These are phyloP conservation scores for Omphalea diandra DNA, from an alignment of 441 rosid genomes.

Conservation along the genomic window DNA sequence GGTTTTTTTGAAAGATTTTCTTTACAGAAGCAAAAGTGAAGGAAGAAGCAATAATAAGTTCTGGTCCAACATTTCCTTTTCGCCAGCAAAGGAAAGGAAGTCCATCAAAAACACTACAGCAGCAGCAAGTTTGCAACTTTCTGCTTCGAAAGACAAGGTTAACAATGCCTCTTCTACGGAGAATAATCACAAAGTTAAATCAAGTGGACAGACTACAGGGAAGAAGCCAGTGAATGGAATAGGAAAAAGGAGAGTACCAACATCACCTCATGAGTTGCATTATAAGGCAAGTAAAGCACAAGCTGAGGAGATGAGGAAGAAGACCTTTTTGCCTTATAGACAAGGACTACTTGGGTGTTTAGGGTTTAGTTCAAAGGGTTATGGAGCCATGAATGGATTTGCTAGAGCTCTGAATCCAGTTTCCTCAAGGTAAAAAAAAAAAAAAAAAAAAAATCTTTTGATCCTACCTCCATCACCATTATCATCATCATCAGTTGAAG, in stretches of 20 bases:
- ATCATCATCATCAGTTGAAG: neutral
- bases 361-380: slow-evolving; percentile 94
- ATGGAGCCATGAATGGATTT: slow-evolving; percentile 87
- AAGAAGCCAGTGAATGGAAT: slow-evolving; percentile 72
- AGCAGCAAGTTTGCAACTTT: neutral
- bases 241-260: slow-evolving; percentile 65
- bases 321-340: slow-evolving; percentile 84
- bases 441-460: neutral
- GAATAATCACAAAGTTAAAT: slow-evolving; percentile 29
- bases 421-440: slow-evolving; percentile 59
- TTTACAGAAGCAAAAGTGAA: slow-evolving; percentile 90
- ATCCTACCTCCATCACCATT: no score
- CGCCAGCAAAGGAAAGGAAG: slow-evolving; percentile 68
- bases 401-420: slow-evolving; percentile 93
- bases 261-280: slow-evolving; percentile 87
- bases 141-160: slow-evolving; percentile 20
- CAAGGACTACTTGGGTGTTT: slow-evolving; percentile 92
- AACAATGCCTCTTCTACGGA: neutral
- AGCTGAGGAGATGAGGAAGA: slow-evolving; percentile 95
- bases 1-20: slow-evolving; percentile 89
- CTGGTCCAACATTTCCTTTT: slow-evolving; percentile 81
- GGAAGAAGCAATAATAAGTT: slow-evolving; percentile 87
- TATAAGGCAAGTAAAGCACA: slow-evolving; percentile 89
- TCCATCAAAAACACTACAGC: slow-evolving; percentile 24
- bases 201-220: slow-evolving; percentile 21